Evolutionary conservation across 208 protist species (phyloP).

Genomic region (Crithidia sp.): DNA sequence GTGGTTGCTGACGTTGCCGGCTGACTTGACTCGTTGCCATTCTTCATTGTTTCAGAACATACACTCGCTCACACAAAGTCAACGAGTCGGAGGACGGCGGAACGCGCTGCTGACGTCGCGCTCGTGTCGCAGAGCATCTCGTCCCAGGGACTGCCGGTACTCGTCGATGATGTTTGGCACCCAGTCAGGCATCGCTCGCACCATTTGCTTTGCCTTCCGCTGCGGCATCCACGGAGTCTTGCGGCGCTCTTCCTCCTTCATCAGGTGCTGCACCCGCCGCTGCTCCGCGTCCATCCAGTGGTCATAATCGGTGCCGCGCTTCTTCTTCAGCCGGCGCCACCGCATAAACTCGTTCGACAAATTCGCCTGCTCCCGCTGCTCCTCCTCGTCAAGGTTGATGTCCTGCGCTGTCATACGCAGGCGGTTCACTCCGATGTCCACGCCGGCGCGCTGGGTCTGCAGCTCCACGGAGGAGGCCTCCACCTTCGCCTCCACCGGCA

Average conservation of each 20-base stretch:
- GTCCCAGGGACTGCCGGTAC: conserved; percentile 80
- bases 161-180: conserved; percentile 92
- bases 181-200: conserved; percentile 58
- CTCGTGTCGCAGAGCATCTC: conserved; percentile 76
- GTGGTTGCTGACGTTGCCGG: too few species aligned
- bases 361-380: conserved; percentile 61
- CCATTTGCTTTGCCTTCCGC: conserved; percentile 9
- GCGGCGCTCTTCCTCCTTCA: conserved; percentile 41
- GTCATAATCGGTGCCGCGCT: conserved; percentile 71
- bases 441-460: conserved; percentile 54
- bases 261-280: conserved; percentile 58
- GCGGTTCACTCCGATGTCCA: conserved; percentile 80
- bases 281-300: conserved; percentile 87
- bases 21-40: too few species aligned
- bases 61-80: neutral
- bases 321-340: conserved; percentile 60
- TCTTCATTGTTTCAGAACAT: too few species aligned
- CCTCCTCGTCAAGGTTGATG: conserved; percentile 84
- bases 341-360: conserved; percentile 70
- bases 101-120: conserved; percentile 52
- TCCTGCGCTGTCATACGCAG: conserved; percentile 53
- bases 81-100: conserved; percentile 36
- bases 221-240: conserved; percentile 51
- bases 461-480: conserved; percentile 43
- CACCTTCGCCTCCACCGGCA: conserved; percentile 45